Percentiles rank a stretch among this genome's conserved stretches.
These are phyloP conservation scores for Amaranthus tricolor DNA, from an alignment of 179 eudicot species.

Conservation along the genomic window DNA sequence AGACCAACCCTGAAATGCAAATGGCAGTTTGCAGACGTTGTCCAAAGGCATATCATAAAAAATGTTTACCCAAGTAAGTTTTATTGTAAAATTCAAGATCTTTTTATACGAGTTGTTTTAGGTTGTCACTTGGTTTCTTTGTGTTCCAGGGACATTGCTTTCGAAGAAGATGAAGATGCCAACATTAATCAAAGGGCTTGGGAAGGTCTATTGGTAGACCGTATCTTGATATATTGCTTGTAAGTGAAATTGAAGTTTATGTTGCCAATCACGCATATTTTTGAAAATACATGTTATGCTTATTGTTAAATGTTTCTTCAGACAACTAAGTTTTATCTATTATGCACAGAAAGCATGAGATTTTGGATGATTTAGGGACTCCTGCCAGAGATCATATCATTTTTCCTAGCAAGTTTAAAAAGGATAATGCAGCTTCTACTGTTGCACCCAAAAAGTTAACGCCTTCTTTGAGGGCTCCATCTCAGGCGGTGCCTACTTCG, in stretches of 20 bases:
- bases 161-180: slow-evolving; percentile 23
- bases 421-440: slow-evolving; percentile 22
- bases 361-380: slow-evolving; percentile 53
- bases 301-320: not conserved
- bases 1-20: slow-evolving; percentile 40
- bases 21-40: slow-evolving; percentile 91
- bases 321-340: not conserved
- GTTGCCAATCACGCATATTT: not conserved
- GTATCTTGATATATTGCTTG: slow-evolving; percentile 86
- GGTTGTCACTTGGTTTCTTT: slow-evolving; percentile 13
- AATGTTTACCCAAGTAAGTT: slow-evolving; percentile 72
- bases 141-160: not conserved
- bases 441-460: slow-evolving; percentile 21
- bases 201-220: slow-evolving; percentile 67
- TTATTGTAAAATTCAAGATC: not conserved
- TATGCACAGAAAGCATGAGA: slow-evolving; percentile 61
- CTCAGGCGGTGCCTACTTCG: slow-evolving; percentile 21
- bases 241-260: slow-evolving; percentile 36
- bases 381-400: slow-evolving; percentile 43
- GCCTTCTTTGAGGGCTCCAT: slow-evolving; percentile 10
- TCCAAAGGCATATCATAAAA: slow-evolving; percentile 73
- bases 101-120: not conserved
- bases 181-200: slow-evolving; percentile 65
- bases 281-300: not conserved
- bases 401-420: slow-evolving; percentile 48